A percentile compares a stretch with the other conserved stretches of the same genome.
phyloP scores from a whole-genome alignment of 176 grass and related monocot species.

The Triticum timopheevii region DNA sequence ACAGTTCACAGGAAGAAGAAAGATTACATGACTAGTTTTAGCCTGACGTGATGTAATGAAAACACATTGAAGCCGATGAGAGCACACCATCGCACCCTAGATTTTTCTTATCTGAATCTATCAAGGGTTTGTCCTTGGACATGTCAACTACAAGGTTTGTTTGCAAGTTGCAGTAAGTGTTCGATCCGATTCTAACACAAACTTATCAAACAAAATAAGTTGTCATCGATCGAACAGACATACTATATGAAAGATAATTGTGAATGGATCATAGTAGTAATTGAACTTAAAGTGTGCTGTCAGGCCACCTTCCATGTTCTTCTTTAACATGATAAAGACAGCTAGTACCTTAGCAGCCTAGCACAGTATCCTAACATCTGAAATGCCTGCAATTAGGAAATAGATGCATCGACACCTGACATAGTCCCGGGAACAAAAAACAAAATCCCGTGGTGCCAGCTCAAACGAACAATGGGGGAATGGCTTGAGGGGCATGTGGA shows the following conservation, averaged over 20 bases:
- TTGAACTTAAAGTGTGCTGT: background rate
- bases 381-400: too few relatives aligned
- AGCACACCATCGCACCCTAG: too few relatives aligned
- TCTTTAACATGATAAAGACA: background rate
- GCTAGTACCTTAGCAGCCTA: background rate
- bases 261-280: background rate
- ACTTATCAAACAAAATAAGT: background rate
- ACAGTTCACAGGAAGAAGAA: background rate
- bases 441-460: too few relatives aligned
- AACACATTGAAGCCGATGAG: too few relatives aligned
- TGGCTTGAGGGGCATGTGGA: too few relatives aligned
- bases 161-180: background rate
- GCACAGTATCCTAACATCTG: too few relatives aligned
- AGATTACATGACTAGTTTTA: too few relatives aligned
- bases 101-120: too few relatives aligned
- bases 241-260: background rate
- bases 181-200: background rate
- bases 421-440: too few relatives aligned
- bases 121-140: background rate
- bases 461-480: too few relatives aligned
- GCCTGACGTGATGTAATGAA: too few relatives aligned
- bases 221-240: background rate
- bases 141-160: background rate
- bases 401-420: too few relatives aligned
- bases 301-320: background rate